phyloP scores from a whole-genome alignment of 2,329 filamentous ascomycete genomes.

The Hypocreales sp. region DNA sequence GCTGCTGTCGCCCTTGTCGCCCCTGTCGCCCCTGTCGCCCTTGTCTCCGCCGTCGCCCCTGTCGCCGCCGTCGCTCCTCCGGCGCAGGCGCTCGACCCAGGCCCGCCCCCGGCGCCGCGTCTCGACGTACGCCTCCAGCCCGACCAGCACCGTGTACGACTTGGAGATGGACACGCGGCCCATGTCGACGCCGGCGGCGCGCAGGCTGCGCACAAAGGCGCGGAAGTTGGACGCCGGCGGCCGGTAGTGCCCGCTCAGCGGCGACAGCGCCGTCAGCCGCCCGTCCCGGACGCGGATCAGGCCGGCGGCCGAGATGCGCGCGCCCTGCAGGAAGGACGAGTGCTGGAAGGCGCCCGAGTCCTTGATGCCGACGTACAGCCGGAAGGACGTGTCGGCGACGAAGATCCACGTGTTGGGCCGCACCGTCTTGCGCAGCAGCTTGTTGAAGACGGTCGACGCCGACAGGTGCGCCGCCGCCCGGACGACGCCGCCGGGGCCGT shows the following conservation, averaged over 20 bases:
- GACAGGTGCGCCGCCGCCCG: conserved; percentile 45
- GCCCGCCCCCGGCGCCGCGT: conserved; percentile 50
- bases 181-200: conserved; percentile 64
- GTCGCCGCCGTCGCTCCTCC: conserved; percentile 37
- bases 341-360: conserved; percentile 80
- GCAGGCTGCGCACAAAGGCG: conserved; percentile 60
- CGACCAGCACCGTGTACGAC: conserved; percentile 68
- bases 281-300: conserved; percentile 76
- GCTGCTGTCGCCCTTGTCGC: background rate
- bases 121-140: conserved; percentile 65
- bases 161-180: conserved; percentile 63
- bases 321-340: conserved; percentile 74
- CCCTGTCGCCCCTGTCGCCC: conserved; percentile 40
- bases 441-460: conserved; percentile 60
- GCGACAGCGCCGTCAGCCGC: conserved; percentile 57
- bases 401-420: conserved; percentile 92
- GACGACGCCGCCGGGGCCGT: conserved; percentile 38
- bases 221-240: conserved; percentile 73
- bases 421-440: conserved; percentile 61
- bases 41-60: conserved; percentile 46
- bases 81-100: conserved; percentile 37
- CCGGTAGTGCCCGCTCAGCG: conserved; percentile 65
- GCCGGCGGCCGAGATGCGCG: conserved; percentile 68
- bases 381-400: conserved; percentile 71
- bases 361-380: conserved; percentile 83